Percentiles rank a stretch among this genome's conserved stretches.
Conservation (phyloP, 2,329 filamentous ascomycete species). For the Stagonosporopsis cucurbitacearum region DNA sequence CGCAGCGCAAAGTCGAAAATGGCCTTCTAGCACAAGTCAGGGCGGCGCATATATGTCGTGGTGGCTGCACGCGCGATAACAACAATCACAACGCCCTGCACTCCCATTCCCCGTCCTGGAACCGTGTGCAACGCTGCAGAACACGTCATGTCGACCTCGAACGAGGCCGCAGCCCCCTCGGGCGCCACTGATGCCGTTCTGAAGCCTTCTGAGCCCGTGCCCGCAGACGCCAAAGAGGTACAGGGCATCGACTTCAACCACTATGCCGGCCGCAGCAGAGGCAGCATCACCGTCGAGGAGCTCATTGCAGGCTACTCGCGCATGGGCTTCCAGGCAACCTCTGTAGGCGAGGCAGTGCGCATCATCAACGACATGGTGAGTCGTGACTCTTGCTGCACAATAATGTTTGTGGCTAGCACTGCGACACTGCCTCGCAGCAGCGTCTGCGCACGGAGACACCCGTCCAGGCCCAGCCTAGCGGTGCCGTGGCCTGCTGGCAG, state of each 20-base stretch:
- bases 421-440: no score
- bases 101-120: conserved; percentile 1
- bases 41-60: not conserved
- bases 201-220: conserved; percentile 81
- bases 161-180: conserved; percentile 47
- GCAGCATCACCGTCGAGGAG: conserved; percentile 83
- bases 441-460: conserved; percentile 28
- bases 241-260: conserved; percentile 92
- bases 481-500: no score
- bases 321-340: conserved; percentile 85
- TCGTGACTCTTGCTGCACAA: conserved; percentile 57
- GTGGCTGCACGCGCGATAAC: not conserved
- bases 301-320: conserved; percentile 79
- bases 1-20: conserved; percentile 7
- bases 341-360: conserved; percentile 83
- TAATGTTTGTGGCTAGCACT: conserved; percentile 15
- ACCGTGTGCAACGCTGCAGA: conserved; percentile 5
- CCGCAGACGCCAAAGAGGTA: conserved; percentile 78
- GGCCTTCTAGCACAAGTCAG: not conserved
- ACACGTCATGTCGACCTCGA: conserved; percentile 31
- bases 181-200: conserved; percentile 78
- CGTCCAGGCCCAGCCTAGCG: conserved; percentile 30
- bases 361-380: conserved; percentile 95
- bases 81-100: conserved; percentile 6
- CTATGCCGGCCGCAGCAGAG: conserved; percentile 71